phyloP scores from a whole-genome alignment of 2,329 filamentous ascomycete species.

The Trichoderma sp. region DNA sequence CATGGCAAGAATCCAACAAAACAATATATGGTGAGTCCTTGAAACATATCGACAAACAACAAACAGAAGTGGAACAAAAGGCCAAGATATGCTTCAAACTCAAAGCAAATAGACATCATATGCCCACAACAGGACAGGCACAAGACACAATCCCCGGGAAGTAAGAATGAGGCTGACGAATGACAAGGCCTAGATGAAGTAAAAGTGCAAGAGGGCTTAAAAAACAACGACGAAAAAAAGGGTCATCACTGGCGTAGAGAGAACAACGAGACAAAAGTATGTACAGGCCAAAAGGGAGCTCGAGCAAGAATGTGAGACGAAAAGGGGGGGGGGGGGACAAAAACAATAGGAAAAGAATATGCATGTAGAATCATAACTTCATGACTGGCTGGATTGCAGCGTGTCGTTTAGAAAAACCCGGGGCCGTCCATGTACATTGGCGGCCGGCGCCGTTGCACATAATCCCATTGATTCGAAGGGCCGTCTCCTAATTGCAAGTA shows the following conservation, averaged over 20 bases:
- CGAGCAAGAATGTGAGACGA: not conserved
- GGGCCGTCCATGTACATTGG: slow-evolving; percentile 24
- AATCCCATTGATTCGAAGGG: slow-evolving; percentile 5
- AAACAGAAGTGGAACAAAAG: not conserved
- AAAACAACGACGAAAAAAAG: not conserved
- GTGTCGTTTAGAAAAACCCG: slow-evolving; percentile 23
- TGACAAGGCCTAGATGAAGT: not conserved
- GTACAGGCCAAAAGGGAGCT: not conserved
- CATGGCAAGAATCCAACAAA: not conserved
- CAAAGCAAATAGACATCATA: too few relatives aligned
- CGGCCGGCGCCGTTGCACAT: slow-evolving; percentile 10
- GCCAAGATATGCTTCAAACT: not conserved
- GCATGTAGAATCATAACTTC: slow-evolving; percentile 9
- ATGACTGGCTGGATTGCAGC: not conserved
- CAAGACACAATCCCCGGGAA: not conserved
- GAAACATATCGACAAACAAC: not conserved
- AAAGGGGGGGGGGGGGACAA: not conserved
- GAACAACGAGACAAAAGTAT: not conserved
- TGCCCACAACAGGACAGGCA: too few relatives aligned
- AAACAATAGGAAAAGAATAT: not conserved
- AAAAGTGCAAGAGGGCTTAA: not conserved
- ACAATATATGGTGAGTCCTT: not conserved
- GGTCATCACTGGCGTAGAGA: not conserved
- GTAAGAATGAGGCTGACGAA: not conserved
- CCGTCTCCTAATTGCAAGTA: not conserved